These are phyloP conservation scores for Strobilomyces dryophilus DNA, from an alignment of 768 basidiomycete genomes.

Conservation along the genomic window DNA sequence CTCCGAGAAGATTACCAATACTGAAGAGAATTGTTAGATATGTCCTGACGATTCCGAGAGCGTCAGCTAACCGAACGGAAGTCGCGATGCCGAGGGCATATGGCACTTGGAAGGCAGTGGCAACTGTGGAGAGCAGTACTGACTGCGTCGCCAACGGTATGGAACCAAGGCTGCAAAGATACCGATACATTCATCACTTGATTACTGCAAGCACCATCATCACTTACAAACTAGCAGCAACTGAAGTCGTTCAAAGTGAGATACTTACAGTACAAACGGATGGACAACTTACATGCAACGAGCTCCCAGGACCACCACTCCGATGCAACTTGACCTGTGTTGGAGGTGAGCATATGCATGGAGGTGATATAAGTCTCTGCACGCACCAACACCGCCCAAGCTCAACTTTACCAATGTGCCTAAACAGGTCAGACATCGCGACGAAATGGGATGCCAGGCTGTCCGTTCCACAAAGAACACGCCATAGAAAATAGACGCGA, in stretches of 20 bases:
- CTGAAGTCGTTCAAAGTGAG: constrained; percentile 25
- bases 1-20: constrained; percentile 86
- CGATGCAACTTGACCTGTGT: constrained; percentile 65
- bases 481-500: constrained; percentile 60
- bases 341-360: not conserved
- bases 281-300: constrained; percentile 40
- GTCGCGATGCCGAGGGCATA: constrained; percentile 78
- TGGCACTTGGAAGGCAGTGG: constrained; percentile 78
- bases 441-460: constrained; percentile 81
- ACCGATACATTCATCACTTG: constrained; percentile 9
- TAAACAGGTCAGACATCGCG: constrained; percentile 60
- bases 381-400: constrained; percentile 69
- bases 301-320: constrained; percentile 99
- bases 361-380: not conserved
- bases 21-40: constrained; percentile 33
- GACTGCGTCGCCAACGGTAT: constrained; percentile 83
- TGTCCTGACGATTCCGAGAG: not conserved
- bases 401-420: constrained; percentile 72
- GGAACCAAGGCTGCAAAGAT: constrained; percentile 62
- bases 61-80: constrained; percentile 64
- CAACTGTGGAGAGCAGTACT: constrained; percentile 70
- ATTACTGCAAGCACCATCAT: not conserved
- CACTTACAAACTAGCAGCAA: constrained; percentile 50
- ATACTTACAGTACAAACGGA: not conserved
- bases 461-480: constrained; percentile 59